phyloP scores from a whole-genome alignment of 2,329 filamentous ascomycete species.

The Monosporascus sp. region DNA sequence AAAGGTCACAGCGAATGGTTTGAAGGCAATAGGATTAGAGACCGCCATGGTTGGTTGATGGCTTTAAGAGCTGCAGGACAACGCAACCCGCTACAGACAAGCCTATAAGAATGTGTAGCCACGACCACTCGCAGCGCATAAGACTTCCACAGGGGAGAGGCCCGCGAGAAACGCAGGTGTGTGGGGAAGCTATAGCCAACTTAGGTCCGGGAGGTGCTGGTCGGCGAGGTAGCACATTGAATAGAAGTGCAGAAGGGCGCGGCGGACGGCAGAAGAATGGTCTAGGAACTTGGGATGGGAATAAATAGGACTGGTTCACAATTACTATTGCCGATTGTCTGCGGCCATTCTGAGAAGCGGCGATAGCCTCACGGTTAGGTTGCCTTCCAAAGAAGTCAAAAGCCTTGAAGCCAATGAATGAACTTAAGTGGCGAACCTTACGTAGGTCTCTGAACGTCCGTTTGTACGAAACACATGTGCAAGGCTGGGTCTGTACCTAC shows the following conservation, averaged over 20 bases:
- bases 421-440: too few species aligned
- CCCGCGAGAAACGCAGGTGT: not conserved
- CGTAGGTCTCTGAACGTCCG: too few species aligned
- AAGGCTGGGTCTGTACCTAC: too few species aligned
- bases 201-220: not conserved
- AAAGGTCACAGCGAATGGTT: slow-evolving; percentile 74
- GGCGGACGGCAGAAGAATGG: too few species aligned
- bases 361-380: not conserved
- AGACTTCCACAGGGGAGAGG: not conserved
- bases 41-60: slow-evolving; percentile 19
- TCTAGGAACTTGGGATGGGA: not conserved
- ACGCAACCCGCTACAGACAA: not conserved
- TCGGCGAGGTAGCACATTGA: not conserved
- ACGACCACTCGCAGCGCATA: not conserved
- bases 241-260: too few species aligned
- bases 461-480: too few species aligned
- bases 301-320: not conserved
- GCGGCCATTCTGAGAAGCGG: not conserved
- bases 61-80: not conserved
- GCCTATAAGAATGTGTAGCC: slow-evolving; percentile 6
- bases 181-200: not conserved
- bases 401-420: too few species aligned
- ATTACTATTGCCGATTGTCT: not conserved
- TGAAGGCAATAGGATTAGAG: slow-evolving; percentile 66
- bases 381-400: not conserved